Percentiles rank a stretch among this genome's conserved stretches.
Conservation (phyloP, 805 yeast genomes). For the Nakazawaea wyomingensis region DNA sequence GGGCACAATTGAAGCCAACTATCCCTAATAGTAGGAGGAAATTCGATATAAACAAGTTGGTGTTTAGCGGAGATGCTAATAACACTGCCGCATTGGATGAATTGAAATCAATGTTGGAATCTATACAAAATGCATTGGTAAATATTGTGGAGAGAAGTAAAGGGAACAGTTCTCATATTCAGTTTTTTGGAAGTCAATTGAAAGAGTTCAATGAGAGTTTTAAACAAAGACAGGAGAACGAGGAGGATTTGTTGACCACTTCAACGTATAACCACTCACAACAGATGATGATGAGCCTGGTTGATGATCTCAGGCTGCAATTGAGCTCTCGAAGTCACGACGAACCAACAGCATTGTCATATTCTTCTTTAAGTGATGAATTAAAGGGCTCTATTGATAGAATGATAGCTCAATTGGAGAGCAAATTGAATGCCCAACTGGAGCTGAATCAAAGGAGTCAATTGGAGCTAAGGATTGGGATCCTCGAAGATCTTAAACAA, state of each 20-base stretch:
- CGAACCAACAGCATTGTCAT: no score
- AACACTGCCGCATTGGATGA: conserved; percentile 9
- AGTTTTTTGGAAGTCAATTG: conserved; percentile 9
- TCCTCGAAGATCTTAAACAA: no score
- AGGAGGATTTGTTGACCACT: conserved; percentile 10
- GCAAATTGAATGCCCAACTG: not conserved
- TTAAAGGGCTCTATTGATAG: not conserved
- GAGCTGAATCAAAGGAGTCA: not conserved
- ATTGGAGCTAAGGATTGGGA: not conserved
- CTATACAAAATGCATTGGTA: conserved; percentile 10
- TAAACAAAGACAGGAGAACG: conserved; percentile 8
- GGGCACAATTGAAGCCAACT: conserved; percentile 10
- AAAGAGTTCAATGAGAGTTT: conserved; percentile 11
- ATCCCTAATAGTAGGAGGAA: conserved; percentile 11
- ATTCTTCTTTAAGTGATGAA: not conserved
- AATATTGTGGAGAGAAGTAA: conserved; percentile 13
- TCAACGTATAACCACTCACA: not conserved
- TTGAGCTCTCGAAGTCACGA: not conserved
- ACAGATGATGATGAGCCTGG: not conserved
- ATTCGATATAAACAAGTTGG: conserved; percentile 12
- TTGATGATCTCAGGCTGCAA: not conserved
- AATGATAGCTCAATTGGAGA: not conserved
- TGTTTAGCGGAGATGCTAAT: conserved; percentile 2
- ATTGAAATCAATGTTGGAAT: conserved; percentile 12
- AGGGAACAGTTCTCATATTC: conserved; percentile 9